These are phyloP conservation scores for Sclerotiophoma versabilis DNA, from an alignment of 2,329 filamentous ascomycete species.

Conservation along the genomic window DNA sequence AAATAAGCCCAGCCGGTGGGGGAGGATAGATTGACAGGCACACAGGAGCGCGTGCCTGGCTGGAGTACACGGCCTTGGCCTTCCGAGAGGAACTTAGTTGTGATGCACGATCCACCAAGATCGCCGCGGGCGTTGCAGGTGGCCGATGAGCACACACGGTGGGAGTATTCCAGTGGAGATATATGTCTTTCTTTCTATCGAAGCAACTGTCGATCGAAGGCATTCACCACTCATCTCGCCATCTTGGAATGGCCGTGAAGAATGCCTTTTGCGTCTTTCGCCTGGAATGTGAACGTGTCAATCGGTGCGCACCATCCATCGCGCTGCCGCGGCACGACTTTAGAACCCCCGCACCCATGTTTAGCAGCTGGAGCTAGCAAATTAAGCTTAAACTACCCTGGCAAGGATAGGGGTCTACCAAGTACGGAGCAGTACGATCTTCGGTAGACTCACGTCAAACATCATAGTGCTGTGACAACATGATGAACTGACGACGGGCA, in stretches of 20 bases:
- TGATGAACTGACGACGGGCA: too few species aligned
- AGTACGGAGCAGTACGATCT: too few species aligned
- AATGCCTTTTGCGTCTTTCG: too few species aligned
- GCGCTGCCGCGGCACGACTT: conserved; percentile 2
- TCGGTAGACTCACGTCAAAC: too few species aligned
- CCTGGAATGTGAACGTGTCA: background rate
- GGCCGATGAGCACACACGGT: background rate
- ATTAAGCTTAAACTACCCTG: conserved; percentile 23
- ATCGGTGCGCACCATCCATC: background rate
- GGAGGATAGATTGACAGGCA: conserved; percentile 18
- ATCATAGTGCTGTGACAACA: background rate
- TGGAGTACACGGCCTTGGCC: conserved; percentile 34
- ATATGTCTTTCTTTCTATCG: too few species aligned
- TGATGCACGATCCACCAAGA: conserved; percentile 24
- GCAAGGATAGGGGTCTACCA: conserved; percentile 3
- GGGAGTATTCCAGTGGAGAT: background rate
- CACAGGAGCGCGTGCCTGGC: conserved; percentile 21
- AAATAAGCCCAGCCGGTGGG: conserved; percentile 4
- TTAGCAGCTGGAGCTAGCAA: conserved; percentile 18
- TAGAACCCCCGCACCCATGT: conserved; percentile 23
- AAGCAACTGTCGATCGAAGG: too few species aligned
- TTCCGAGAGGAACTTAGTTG: conserved; percentile 21
- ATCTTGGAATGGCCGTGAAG: too few species aligned
- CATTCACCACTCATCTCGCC: too few species aligned
- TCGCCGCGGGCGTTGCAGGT: conserved; percentile 9